Evolutionary conservation across 1,284 basidiomycete genomes (phyloP), one percentile per base, ranked within the genome.

Genomic region (Sanguinoderma infundibulare): DNA sequence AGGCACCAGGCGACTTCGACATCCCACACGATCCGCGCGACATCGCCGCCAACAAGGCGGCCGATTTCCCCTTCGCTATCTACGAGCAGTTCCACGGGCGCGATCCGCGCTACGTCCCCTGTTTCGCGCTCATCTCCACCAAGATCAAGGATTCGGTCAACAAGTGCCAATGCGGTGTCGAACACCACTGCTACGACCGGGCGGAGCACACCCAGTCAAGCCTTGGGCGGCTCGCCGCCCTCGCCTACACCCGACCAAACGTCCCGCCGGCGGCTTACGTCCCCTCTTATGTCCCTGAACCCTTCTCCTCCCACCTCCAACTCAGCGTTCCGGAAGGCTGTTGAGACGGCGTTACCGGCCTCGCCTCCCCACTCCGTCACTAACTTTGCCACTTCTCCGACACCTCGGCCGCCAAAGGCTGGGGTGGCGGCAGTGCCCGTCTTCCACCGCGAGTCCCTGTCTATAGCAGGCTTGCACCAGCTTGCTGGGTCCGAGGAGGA

Each of bases 1-100:
- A 83, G 88, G 59, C 91, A 93, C 72, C 90, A 92, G 72, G 90
- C 91, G 8, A 92, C 90, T 15, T 89, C 90, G 40, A 76, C 75
- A 12, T 84, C 85, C 22, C 82, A 87, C 70, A 75, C 78, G 2
- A 71, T 76, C 47, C 77, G 81, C 42, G 76, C 78, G 40, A 75
- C 75, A 30, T 79, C 79, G 15, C 80, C 82, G 46, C 73, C 81
- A 53, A 74, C 75, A 12, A 79, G 78, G 67, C 80, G 81, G 24
- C 73, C 81, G 5, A 71, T 68, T 34, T 87, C 83, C 52, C 84
- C 81, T 32, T 70, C 76, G 17, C 49, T 76, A 42, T 74, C 74
- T n/a, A 71, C 72, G 10, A 68, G 72, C 53, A 74, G 68, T 34
- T 74, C 73, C 38, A 71, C 74, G 49, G 72, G 73, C n/a, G 61